These are phyloP conservation scores for Mortierella sp. DNA, from an alignment of 371 early-diverging fungal genomes.

Conservation along the genomic window DNA sequence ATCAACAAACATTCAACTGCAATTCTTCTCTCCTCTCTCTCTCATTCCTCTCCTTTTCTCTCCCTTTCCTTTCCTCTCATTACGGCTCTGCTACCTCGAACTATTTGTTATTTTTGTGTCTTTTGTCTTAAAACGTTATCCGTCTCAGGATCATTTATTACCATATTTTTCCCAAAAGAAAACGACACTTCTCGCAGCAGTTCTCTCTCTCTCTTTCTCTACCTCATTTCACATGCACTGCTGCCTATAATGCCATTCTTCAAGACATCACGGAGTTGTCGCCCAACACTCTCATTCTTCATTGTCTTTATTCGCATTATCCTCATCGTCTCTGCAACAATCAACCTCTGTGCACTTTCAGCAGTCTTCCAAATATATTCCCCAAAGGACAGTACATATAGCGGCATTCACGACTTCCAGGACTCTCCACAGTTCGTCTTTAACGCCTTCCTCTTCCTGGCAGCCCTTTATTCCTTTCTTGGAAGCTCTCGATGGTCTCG, in stretches of 20 bases:
- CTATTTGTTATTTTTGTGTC: background rate
- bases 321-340: conserved; percentile 2
- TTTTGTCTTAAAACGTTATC: background rate
- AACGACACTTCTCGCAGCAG: too few relatives aligned
- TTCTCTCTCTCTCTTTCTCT: background rate
- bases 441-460: conserved; percentile 29
- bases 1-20: too few relatives aligned
- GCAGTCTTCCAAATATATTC: conserved; percentile 13
- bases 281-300: background rate
- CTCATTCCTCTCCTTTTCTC: background rate
- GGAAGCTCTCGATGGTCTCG: conserved; percentile 23
- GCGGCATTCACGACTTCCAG: conserved; percentile 4
- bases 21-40: too few relatives aligned
- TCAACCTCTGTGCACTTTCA: conserved; percentile 19
- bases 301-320: conserved; percentile 12
- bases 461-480: conserved; percentile 20
- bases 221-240: background rate
- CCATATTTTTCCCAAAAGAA: background rate
- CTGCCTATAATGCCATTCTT: background rate
- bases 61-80: background rate
- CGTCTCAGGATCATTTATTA: background rate
- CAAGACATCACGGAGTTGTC: background rate
- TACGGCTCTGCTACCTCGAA: background rate
- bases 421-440: conserved; percentile 26
- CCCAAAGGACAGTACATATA: background rate